Conservation (phyloP, 192 early-diverging fungal genomes). For the Jimgerdemannia flammicorona region DNA sequence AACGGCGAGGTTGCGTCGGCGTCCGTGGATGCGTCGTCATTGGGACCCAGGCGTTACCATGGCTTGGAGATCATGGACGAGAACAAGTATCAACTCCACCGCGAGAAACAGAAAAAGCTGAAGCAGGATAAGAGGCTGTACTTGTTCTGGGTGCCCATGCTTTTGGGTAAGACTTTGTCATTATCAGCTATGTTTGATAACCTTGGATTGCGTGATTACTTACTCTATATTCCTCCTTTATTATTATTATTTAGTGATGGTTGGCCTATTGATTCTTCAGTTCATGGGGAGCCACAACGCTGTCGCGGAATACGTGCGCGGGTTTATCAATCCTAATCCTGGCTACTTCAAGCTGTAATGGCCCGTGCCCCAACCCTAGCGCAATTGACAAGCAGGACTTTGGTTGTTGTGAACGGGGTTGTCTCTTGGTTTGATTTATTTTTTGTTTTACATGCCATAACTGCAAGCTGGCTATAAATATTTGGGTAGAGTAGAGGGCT, state of each 20-base stretch:
- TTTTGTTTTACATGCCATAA: too few relatives aligned
- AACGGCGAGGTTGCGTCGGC: slow-evolving; percentile 3
- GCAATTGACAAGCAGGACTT: too few relatives aligned
- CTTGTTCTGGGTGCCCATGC: slow-evolving; percentile 53
- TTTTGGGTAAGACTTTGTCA: slow-evolving; percentile 27
- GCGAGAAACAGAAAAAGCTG: slow-evolving; percentile 17
- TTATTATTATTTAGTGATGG: background rate
- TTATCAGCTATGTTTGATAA: background rate
- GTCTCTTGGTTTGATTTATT: too few relatives aligned
- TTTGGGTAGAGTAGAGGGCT: too few relatives aligned
- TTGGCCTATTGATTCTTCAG: background rate
- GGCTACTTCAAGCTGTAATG: background rate
- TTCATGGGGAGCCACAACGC: background rate
- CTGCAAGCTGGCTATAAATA: too few relatives aligned
- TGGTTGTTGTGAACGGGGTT: too few relatives aligned
- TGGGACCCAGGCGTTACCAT: background rate
- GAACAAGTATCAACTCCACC: slow-evolving; percentile 11
- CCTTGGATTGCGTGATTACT: background rate
- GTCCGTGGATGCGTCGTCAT: background rate
- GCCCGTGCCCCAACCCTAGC: background rate
- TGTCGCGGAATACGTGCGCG: background rate
- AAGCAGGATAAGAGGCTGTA: slow-evolving; percentile 53
- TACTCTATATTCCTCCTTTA: background rate
- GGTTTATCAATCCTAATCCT: background rate
- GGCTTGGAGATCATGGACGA: slow-evolving; percentile 7